Percentiles rank a stretch among this genome's conserved stretches.
Evolutionary conservation across 1,284 basidiomycete species (phyloP).

Genomic region (Tilletia indica): DNA sequence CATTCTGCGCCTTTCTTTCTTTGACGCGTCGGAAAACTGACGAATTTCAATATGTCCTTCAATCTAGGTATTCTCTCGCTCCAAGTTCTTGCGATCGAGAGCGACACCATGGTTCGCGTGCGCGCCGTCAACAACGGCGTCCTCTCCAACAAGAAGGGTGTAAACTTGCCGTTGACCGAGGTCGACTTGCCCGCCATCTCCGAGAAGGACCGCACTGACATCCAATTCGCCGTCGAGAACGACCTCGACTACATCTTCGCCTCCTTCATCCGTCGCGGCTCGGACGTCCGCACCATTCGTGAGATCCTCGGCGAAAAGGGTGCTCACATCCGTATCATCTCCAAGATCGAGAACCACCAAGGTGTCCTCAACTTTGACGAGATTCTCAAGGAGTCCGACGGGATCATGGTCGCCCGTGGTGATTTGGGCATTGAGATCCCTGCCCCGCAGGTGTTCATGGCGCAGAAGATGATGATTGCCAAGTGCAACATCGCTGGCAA

Average conservation of each 20-base stretch:
- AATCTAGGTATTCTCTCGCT: slow-evolving; percentile 80
- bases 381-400: slow-evolving; percentile 55
- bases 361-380: slow-evolving; percentile 56
- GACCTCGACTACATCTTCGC: slow-evolving; percentile 82
- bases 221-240: slow-evolving; percentile 93
- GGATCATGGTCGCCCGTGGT: slow-evolving; percentile 56
- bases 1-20: neutral
- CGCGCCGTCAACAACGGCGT: slow-evolving; percentile 88
- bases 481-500: slow-evolving; percentile 60
- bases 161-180: slow-evolving; percentile 96
- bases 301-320: slow-evolving; percentile 54
- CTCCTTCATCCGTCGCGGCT: slow-evolving; percentile 53
- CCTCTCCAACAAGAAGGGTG: slow-evolving; percentile 95
- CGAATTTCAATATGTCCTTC: neutral
- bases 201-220: slow-evolving; percentile 84
- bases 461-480: slow-evolving; percentile 56
- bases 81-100: slow-evolving; percentile 74
- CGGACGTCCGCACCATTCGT: slow-evolving; percentile 52
- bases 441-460: slow-evolving; percentile 59
- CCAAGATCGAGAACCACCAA: slow-evolving; percentile 57
- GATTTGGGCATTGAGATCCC: slow-evolving; percentile 62
- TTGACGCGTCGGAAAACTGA: too few species aligned
- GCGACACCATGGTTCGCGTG: slow-evolving; percentile 62
- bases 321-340: slow-evolving; percentile 55
- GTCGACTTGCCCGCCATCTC: slow-evolving; percentile 97